phyloP scores from a whole-genome alignment of 1,284 basidiomycete genomes.

The Erythrobasidium hasegawianum region DNA sequence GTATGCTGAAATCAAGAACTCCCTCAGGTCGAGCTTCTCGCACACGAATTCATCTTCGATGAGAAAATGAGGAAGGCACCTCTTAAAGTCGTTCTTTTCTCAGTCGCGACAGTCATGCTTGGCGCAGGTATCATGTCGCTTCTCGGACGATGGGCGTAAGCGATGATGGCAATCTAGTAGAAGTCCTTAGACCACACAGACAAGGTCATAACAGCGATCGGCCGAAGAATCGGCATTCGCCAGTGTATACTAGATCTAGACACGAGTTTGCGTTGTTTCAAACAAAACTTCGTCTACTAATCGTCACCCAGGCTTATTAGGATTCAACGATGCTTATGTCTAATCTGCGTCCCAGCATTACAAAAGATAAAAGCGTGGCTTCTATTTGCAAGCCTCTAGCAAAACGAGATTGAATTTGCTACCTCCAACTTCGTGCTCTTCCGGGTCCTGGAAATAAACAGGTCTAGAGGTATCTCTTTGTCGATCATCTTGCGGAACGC shows the following conservation, averaged over 20 bases:
- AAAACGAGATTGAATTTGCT: slow-evolving; percentile 36
- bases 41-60: slow-evolving; percentile 71
- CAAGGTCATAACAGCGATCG: too few species aligned
- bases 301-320: too few species aligned
- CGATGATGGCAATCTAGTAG: too few species aligned
- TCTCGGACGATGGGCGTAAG: slow-evolving; percentile 42
- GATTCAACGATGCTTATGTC: too few species aligned
- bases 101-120: slow-evolving; percentile 47
- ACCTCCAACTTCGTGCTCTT: slow-evolving; percentile 36
- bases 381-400: slow-evolving; percentile 22
- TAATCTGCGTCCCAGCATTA: too few species aligned
- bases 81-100: slow-evolving; percentile 41
- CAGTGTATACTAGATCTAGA: too few species aligned
- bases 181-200: too few species aligned
- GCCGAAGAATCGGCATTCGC: too few species aligned
- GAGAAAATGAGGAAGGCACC: slow-evolving; percentile 48
- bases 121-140: slow-evolving; percentile 53
- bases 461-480: slow-evolving; percentile 26
- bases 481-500: slow-evolving; percentile 64
- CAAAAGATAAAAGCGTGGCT: too few species aligned
- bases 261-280: too few species aligned
- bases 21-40: slow-evolving; percentile 64
- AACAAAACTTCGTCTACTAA: too few species aligned
- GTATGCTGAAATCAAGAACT: too few species aligned
- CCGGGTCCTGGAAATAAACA: slow-evolving; percentile 26